These are phyloP conservation scores for Morella rubra DNA, from an alignment of 306 rosid genomes.

Conservation along the genomic window DNA sequence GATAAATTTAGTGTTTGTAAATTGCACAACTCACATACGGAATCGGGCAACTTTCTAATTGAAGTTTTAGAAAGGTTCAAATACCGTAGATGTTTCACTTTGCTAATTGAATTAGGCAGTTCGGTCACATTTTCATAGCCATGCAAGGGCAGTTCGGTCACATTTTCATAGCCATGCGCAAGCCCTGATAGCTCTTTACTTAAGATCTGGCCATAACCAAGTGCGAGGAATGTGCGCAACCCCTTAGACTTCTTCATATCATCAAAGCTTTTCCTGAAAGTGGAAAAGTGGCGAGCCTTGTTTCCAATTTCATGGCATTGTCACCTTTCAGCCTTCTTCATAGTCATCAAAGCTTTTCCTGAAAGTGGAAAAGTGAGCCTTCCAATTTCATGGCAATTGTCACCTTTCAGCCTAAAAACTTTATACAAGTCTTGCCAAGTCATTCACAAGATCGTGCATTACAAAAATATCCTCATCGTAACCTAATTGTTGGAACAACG, in stretches of 20 bases:
- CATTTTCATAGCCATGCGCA: neutral
- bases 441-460: slow-evolving; percentile 11
- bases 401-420: neutral
- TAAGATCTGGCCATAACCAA: neutral
- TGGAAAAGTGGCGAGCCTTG: slow-evolving; percentile 17
- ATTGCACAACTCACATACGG: no score
- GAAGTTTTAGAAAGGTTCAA: no score
- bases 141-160: neutral
- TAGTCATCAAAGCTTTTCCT: neutral
- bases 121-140: neutral
- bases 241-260: neutral
- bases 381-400: neutral
- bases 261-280: neutral
- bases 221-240: neutral
- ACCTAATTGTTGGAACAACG: slow-evolving; percentile 15
- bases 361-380: slow-evolving; percentile 7
- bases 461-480: no score
- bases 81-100: no score
- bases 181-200: neutral
- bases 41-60: no score
- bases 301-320: no score
- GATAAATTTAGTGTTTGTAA: neutral
- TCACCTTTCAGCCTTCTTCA: no score
- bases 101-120: neutral
- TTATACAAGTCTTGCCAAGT: no score